Percentiles rank a stretch among this genome's conserved stretches.
phyloP scores from a whole-genome alignment of 371 early-diverging fungal genomes.

The Mucor circinelloides region DNA sequence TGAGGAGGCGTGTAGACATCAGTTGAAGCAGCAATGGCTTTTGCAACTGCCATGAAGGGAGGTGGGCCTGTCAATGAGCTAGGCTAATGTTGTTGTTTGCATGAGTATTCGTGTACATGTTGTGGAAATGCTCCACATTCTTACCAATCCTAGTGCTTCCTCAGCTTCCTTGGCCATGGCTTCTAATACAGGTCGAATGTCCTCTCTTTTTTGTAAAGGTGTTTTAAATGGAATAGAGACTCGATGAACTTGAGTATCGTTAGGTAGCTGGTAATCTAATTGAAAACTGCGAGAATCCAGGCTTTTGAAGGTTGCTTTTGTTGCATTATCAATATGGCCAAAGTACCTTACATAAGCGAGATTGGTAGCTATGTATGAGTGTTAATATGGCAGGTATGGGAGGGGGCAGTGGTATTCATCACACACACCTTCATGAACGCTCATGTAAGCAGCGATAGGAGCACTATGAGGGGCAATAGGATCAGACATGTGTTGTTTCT shows the following conservation, averaged over 20 bases:
- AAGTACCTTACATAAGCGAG: slow-evolving; percentile 50
- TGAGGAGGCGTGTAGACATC: slow-evolving; percentile 35
- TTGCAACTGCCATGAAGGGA: slow-evolving; percentile 44
- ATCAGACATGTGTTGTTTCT: slow-evolving; percentile 23
- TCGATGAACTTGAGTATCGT: slow-evolving; percentile 18
- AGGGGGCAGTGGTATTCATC: too few species aligned
- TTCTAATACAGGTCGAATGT: slow-evolving; percentile 48
- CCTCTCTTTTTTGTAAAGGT: slow-evolving; percentile 40
- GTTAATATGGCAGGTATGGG: background rate
- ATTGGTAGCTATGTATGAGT: slow-evolving; percentile 32
- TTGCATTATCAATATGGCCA: slow-evolving; percentile 35
- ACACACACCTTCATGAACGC: slow-evolving; percentile 40
- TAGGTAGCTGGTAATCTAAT: slow-evolving; percentile 24
- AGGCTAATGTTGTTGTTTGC: slow-evolving; percentile 21
- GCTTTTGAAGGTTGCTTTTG: slow-evolving; percentile 42
- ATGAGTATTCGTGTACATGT: background rate
- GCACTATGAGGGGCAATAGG: slow-evolving; percentile 50
- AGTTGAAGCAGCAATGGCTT: slow-evolving; percentile 39
- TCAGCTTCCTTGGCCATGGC: slow-evolving; percentile 55
- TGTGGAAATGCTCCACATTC: background rate
- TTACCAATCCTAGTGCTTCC: slow-evolving; percentile 41
- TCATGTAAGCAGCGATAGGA: slow-evolving; percentile 52
- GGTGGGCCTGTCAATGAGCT: slow-evolving; percentile 47
- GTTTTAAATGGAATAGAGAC: slow-evolving; percentile 34
- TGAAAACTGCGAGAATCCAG: slow-evolving; percentile 36